phyloP scores from a whole-genome alignment of 345 rosid genomes.

The Arabis alpina region DNA sequence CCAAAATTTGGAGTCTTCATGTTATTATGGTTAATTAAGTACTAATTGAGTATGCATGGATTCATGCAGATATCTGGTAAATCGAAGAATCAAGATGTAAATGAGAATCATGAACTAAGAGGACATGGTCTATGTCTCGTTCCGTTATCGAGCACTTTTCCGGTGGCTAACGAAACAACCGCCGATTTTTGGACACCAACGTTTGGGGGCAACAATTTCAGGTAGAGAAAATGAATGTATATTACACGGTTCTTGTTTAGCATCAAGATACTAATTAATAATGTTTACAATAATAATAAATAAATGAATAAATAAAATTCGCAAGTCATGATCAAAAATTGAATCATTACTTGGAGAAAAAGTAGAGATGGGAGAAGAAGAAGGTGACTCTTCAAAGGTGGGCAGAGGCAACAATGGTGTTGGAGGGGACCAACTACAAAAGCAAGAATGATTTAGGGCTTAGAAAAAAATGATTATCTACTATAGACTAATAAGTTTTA shows the following conservation, averaged over 20 bases:
- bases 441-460: conserved; percentile 42
- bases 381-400: conserved; percentile 47
- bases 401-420: conserved; percentile 43
- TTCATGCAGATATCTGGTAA: conserved; percentile 31
- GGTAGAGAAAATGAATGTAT: conserved; percentile 34
- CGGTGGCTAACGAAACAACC: conserved; percentile 76
- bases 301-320: conserved; percentile 4
- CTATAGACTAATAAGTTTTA: conserved; percentile 10
- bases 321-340: conserved; percentile 41
- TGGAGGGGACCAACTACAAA: conserved; percentile 44
- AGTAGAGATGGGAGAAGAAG: conserved; percentile 34
- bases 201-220: conserved; percentile 63
- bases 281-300: not conserved
- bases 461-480: conserved; percentile 26
- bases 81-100: conserved; percentile 44
- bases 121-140: conserved; percentile 86
- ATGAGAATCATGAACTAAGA: conserved; percentile 61
- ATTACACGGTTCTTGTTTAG: conserved; percentile 27
- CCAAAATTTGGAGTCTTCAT: not conserved
- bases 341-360: conserved; percentile 45
- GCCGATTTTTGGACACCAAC: conserved; percentile 93
- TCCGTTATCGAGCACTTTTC: conserved; percentile 78
- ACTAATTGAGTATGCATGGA: conserved; percentile 1
- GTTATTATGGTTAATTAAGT: conserved; percentile 6
- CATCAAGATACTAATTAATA: conserved; percentile 8